phyloP scores from a whole-genome alignment of 495 filamentous ascomycete genomes.

The Xylaria bambusicola region DNA sequence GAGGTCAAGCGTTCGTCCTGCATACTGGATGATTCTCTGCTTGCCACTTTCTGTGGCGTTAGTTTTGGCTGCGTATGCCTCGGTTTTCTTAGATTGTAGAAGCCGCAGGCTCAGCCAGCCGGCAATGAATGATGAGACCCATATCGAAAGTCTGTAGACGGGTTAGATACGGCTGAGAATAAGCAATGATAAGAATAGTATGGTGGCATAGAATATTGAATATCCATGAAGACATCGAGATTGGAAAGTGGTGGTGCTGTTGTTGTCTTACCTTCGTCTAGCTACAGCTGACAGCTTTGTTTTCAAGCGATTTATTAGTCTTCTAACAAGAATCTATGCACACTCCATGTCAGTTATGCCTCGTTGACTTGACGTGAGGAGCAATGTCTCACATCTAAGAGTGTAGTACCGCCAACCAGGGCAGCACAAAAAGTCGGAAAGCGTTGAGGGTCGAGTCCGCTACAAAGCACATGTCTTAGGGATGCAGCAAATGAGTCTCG shows the following conservation, averaged over 20 bases:
- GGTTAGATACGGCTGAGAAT: conserved; percentile 4
- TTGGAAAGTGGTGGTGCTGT: too few species aligned
- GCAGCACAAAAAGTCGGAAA: conserved; percentile 84
- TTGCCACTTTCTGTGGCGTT: conserved; percentile 26
- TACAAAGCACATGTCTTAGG: conserved; percentile 44
- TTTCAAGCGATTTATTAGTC: conserved; percentile 10
- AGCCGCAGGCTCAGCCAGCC: conserved; percentile 53
- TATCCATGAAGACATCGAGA: too few species aligned
- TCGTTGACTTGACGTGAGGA: neutral
- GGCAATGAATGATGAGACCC: conserved; percentile 52
- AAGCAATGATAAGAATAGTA: neutral
- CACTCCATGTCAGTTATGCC: neutral
- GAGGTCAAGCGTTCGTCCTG: conserved; percentile 82
- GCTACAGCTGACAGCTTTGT: conserved; percentile 22
- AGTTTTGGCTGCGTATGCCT: conserved; percentile 42
- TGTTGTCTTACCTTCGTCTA: conserved; percentile 28
- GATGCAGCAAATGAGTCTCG: conserved; percentile 43
- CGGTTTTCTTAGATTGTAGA: conserved; percentile 48
- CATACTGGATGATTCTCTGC: conserved; percentile 46
- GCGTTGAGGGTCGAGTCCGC: conserved; percentile 54
- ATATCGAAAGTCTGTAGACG: conserved; percentile 42
- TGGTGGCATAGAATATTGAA: too few species aligned
- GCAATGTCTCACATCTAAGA: conserved; percentile 59
- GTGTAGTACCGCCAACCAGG: conserved; percentile 73
- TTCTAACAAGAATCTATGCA: conserved; percentile 14